These are phyloP conservation scores for Lasiodiplodia sp. DNA, from an alignment of 2,329 filamentous ascomycete genomes.

Conservation along the genomic window DNA sequence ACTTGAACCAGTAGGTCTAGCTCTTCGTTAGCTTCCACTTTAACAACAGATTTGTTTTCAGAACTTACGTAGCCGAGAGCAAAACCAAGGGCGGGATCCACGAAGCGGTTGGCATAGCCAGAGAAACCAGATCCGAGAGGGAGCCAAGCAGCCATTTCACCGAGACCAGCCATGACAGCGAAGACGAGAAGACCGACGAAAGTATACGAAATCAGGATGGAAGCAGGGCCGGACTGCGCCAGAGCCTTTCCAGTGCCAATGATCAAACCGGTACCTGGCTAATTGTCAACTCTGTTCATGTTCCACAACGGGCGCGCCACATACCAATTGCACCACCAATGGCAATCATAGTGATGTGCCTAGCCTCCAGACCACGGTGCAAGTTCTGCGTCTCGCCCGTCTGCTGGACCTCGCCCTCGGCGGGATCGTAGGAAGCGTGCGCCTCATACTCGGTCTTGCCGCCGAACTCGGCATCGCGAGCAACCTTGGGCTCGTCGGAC, in stretches of 20 bases:
- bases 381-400: conserved; percentile 41
- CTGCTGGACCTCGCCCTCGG: conserved; percentile 20
- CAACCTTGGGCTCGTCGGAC: conserved; percentile 13
- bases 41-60: conserved; percentile 32
- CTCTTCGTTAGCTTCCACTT: conserved; percentile 37
- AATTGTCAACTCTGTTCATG: background rate
- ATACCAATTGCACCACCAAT: conserved; percentile 74
- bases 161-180: conserved; percentile 80
- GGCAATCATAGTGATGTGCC: conserved; percentile 70
- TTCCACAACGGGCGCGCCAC: conserved; percentile 54
- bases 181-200: conserved; percentile 76
- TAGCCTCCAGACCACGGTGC: conserved; percentile 60
- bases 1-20: conserved; percentile 70
- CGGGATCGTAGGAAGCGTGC: conserved; percentile 3
- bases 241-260: conserved; percentile 67
- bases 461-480: conserved; percentile 15
- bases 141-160: conserved; percentile 85
- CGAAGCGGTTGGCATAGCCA: conserved; percentile 80
- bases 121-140: conserved; percentile 81
- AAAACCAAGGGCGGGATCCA: conserved; percentile 82
- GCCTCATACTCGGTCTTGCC: conserved; percentile 28
- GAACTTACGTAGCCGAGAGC: conserved; percentile 71
- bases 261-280: conserved; percentile 68
- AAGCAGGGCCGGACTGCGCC: conserved; percentile 63
- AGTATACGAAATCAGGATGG: conserved; percentile 75